phyloP scores from a whole-genome alignment of 352 stramenopile genomes.

The Phytophthora uliginosa region DNA sequence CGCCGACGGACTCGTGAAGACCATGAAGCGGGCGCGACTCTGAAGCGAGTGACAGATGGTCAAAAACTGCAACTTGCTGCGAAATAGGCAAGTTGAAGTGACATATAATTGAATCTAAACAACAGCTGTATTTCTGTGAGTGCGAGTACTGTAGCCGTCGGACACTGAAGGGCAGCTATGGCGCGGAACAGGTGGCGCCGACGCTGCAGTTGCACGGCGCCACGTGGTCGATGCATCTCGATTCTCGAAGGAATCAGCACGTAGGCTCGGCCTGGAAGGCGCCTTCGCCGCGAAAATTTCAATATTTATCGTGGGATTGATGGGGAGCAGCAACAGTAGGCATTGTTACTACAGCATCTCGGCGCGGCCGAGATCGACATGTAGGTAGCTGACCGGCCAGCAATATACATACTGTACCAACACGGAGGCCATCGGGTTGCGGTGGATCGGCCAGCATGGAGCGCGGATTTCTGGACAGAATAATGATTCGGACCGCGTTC shows the following conservation, averaged over 20 bases:
- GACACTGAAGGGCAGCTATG: constrained; percentile 6
- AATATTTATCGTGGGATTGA: constrained; percentile 13
- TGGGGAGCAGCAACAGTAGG: not conserved
- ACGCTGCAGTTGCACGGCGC: not conserved
- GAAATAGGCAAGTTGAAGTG: constrained; percentile 30
- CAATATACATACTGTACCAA: not conserved
- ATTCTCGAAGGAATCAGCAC: not conserved
- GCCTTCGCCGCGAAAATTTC: constrained; percentile 5
- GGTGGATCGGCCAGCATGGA: constrained; percentile 22
- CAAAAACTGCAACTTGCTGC: not conserved
- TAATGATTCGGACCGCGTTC: constrained; percentile 3
- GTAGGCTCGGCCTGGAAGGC: too few species aligned
- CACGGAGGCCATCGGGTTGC: not conserved
- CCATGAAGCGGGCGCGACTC: constrained; percentile 32
- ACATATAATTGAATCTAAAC: not conserved
- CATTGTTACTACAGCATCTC: not conserved
- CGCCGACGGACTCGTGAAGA: constrained; percentile 30
- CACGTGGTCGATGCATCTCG: not conserved
- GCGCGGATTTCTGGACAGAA: constrained; percentile 28
- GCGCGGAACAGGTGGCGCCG: not conserved
- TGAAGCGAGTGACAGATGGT: not conserved
- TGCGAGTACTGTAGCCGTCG: not conserved
- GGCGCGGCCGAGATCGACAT: not conserved
- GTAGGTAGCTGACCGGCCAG: too few species aligned
- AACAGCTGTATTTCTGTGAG: not conserved